A percentile compares a stretch with the other conserved stretches of the same genome.
These are phyloP conservation scores for Myxozyma melibiosi DNA, from an alignment of 805 yeast species.

Conservation along the genomic window DNA sequence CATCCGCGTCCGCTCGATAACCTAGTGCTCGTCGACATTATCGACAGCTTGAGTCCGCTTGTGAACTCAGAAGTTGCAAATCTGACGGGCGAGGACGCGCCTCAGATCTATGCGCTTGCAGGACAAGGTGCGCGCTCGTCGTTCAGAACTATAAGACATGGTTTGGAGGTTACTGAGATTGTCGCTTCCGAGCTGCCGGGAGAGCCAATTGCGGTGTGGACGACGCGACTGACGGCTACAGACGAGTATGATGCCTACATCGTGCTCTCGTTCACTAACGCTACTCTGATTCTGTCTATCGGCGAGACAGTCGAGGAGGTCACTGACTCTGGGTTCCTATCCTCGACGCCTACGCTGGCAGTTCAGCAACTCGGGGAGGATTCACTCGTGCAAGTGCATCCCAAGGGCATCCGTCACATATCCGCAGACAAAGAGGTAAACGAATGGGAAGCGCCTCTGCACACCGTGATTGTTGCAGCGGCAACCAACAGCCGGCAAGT, in stretches of 20 bases:
- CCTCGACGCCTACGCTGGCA: slow-evolving; percentile 62
- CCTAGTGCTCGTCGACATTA: slow-evolving; percentile 57
- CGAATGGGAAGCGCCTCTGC: slow-evolving; percentile 86
- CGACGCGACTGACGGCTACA: slow-evolving; percentile 52
- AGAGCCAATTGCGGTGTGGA: slow-evolving; percentile 62
- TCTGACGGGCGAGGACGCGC: slow-evolving; percentile 42
- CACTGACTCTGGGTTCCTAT: slow-evolving; percentile 61
- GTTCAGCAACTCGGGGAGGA: slow-evolving; percentile 66
- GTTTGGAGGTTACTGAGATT: slow-evolving; percentile 60
- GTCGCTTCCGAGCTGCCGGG: slow-evolving; percentile 79
- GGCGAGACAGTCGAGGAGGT: slow-evolving; percentile 83
- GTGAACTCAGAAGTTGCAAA: slow-evolving; percentile 46
- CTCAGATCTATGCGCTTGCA: slow-evolving; percentile 48
- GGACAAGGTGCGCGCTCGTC: slow-evolving; percentile 51
- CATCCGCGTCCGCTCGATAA: slow-evolving; percentile 48
- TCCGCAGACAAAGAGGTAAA: slow-evolving; percentile 42
- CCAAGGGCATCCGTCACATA: slow-evolving; percentile 68
- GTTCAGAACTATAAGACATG: slow-evolving; percentile 55
- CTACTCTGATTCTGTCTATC: slow-evolving; percentile 72
- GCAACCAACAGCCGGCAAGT: slow-evolving; percentile 69
- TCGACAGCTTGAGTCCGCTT: slow-evolving; percentile 57
- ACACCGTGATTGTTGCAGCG: slow-evolving; percentile 62
- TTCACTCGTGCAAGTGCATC: slow-evolving; percentile 72
- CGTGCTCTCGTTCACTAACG: slow-evolving; percentile 63
- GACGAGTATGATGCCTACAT: slow-evolving; percentile 63